Conservation (phyloP, 2,329 filamentous ascomycete genomes). For the Cryphonectria radicalis region DNA sequence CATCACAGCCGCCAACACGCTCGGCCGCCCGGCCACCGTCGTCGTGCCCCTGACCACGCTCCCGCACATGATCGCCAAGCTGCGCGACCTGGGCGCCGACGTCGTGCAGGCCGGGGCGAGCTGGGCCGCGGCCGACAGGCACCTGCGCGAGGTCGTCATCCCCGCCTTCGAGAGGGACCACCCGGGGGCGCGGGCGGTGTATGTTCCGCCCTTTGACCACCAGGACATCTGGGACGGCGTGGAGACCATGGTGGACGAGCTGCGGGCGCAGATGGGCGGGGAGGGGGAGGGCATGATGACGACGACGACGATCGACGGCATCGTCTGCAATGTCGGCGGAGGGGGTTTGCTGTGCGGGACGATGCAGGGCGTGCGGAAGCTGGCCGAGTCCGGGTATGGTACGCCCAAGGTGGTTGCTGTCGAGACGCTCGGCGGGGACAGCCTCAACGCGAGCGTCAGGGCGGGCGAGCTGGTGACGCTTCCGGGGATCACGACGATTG, state of each 20-base stretch:
- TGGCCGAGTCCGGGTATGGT: slow-evolving; percentile 31
- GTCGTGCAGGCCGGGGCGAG: slow-evolving; percentile 69
- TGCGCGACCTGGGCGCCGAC: slow-evolving; percentile 65
- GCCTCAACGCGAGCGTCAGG: slow-evolving; percentile 60
- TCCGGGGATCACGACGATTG: slow-evolving; percentile 70
- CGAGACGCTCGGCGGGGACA: slow-evolving; percentile 74
- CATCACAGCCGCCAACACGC: slow-evolving; percentile 68
- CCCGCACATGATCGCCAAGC: slow-evolving; percentile 68
- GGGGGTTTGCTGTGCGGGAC: slow-evolving; percentile 73
- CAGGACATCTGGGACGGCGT: slow-evolving; percentile 69
- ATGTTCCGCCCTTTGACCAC: slow-evolving; percentile 70
- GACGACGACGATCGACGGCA: slow-evolving; percentile 58
- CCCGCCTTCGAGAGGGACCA: slow-evolving; percentile 48
- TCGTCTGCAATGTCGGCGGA: slow-evolving; percentile 73
- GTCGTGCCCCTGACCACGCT: slow-evolving; percentile 71
- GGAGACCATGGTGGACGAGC: slow-evolving; percentile 56
- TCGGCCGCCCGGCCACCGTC: slow-evolving; percentile 69
- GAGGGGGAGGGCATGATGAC: slow-evolving; percentile 30
- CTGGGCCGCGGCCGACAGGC: slow-evolving; percentile 71
- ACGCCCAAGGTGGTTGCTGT: slow-evolving; percentile 64
- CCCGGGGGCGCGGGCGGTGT: slow-evolving; percentile 51
- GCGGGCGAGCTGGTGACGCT: slow-evolving; percentile 63
- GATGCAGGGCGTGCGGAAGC: slow-evolving; percentile 61
- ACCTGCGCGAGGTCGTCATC: slow-evolving; percentile 53
- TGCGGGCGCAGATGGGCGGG: slow-evolving; percentile 41